phyloP scores from a whole-genome alignment of 2,329 filamentous ascomycete species.

The Aschersonia sp. region DNA sequence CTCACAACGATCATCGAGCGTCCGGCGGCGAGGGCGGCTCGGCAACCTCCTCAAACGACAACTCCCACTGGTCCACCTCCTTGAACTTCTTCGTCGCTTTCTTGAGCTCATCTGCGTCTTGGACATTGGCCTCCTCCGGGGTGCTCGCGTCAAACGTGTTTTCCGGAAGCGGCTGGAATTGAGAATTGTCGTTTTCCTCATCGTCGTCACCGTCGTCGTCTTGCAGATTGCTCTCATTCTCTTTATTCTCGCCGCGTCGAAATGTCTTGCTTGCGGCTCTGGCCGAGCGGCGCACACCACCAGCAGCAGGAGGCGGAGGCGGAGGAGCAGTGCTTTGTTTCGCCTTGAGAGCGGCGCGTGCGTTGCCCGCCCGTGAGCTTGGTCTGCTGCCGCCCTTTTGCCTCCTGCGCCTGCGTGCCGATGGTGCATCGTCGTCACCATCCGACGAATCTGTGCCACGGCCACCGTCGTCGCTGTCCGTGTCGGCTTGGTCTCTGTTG shows the following conservation, averaged over 20 bases:
- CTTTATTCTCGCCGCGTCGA: constrained; percentile 40
- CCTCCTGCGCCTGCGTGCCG: constrained; percentile 21
- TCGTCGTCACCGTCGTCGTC: constrained; percentile 16
- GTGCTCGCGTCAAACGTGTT: constrained; percentile 23
- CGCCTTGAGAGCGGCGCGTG: constrained; percentile 9
- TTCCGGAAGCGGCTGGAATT: constrained; percentile 28
- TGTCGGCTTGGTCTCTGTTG: constrained; percentile 22
- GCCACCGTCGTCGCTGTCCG: constrained; percentile 23
- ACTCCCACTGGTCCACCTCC: constrained; percentile 54
- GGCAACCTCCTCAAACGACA: constrained; percentile 50
- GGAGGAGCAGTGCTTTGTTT: constrained; percentile 5
- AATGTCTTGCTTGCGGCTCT: constrained; percentile 29
- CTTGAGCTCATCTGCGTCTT: constrained; percentile 37
- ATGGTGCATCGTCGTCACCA: constrained; percentile 35
- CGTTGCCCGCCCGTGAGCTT: constrained; percentile 1
- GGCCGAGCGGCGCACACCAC: constrained; percentile 8
- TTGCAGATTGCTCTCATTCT: constrained; percentile 12
- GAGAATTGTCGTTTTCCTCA: constrained; percentile 21
- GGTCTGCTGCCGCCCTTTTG: constrained; percentile 13
- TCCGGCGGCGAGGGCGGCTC: constrained; percentile 38
- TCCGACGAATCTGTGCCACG: constrained; percentile 31
- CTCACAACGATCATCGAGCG: constrained; percentile 23
- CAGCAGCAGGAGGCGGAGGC: neutral
- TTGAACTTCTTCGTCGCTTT: constrained; percentile 47
- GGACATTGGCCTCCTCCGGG: constrained; percentile 18